phyloP scores from a whole-genome alignment of 1,139 yeast species.

The Diutina neorugosa region DNA sequence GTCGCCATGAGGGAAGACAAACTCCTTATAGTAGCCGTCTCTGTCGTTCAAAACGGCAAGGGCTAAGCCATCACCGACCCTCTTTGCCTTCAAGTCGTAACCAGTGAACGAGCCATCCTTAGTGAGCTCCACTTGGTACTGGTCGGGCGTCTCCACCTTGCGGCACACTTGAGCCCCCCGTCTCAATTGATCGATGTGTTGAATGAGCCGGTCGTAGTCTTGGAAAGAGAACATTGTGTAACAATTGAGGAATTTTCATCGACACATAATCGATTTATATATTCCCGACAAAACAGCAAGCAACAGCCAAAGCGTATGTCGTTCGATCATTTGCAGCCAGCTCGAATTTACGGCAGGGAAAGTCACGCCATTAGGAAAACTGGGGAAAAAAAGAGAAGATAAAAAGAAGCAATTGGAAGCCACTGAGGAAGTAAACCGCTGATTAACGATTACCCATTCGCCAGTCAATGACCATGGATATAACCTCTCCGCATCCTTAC shows the following conservation, averaged over 20 bases:
- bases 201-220: constrained; percentile 1
- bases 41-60: background rate
- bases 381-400: too few species aligned
- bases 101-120: background rate
- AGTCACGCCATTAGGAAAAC: too few species aligned
- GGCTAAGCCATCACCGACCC: constrained; percentile 1
- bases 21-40: constrained; percentile 1
- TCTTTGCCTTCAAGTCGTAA: background rate
- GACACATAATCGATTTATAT: too few species aligned
- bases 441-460: too few species aligned
- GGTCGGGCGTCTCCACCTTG: background rate
- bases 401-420: too few species aligned
- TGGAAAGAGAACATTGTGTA: background rate
- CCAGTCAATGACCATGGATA: too few species aligned
- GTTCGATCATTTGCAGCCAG: too few species aligned
- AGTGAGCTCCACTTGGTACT: background rate
- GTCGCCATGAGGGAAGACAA: constrained; percentile 1
- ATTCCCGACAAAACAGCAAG: background rate
- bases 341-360: too few species aligned
- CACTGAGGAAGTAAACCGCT: too few species aligned
- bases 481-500: too few species aligned
- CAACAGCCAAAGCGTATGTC: background rate
- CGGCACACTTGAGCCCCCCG: background rate
- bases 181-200: background rate
- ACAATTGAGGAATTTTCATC: background rate